phyloP scores from a whole-genome alignment of 495 filamentous ascomycete species.

The Lasiosphaeria miniovina region DNA sequence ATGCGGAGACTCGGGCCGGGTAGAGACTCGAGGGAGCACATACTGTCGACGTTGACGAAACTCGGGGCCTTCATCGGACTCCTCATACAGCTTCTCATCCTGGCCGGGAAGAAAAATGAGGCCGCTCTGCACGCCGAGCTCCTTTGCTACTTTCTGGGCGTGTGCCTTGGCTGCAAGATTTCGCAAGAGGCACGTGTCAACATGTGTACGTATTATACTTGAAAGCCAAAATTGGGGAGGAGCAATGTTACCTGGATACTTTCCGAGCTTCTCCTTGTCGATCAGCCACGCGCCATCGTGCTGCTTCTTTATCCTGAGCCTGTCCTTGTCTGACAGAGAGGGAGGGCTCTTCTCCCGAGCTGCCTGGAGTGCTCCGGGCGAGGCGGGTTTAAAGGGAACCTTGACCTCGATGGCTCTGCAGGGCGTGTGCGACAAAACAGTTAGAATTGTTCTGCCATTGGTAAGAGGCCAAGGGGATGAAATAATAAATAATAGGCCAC shows the following conservation, averaged over 20 bases:
- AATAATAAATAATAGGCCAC: not conserved
- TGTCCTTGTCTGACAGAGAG: conserved; percentile 1
- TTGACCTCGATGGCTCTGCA: conserved; percentile 16
- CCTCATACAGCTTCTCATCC: conserved; percentile 48
- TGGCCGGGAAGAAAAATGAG: conserved; percentile 60
- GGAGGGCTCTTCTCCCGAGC: not conserved
- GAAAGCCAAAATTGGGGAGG: not conserved
- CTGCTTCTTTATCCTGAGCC: conserved; percentile 1
- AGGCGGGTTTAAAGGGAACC: conserved; percentile 12
- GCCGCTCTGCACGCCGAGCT: conserved; percentile 59
- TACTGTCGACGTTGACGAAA: conserved; percentile 66
- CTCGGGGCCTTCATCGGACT: conserved; percentile 56
- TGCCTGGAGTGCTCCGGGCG: not conserved
- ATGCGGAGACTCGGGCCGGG: not conserved
- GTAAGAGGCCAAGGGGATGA: not conserved
- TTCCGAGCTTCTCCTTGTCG: conserved; percentile 19
- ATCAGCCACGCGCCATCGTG: conserved; percentile 17
- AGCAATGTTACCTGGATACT: conserved; percentile 24
- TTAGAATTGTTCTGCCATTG: not conserved
- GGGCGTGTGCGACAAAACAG: conserved; percentile 1
- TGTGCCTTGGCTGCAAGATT: conserved; percentile 67
- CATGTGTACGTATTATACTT: not conserved
- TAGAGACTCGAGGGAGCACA: conserved; percentile 6
- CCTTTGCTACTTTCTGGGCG: conserved; percentile 65
- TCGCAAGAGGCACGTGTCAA: no score